A percentile compares a stretch with the other conserved stretches of the same genome.
Evolutionary conservation across 805 yeast species (phyloP).

Genomic region (Peterozyma toletana): DNA sequence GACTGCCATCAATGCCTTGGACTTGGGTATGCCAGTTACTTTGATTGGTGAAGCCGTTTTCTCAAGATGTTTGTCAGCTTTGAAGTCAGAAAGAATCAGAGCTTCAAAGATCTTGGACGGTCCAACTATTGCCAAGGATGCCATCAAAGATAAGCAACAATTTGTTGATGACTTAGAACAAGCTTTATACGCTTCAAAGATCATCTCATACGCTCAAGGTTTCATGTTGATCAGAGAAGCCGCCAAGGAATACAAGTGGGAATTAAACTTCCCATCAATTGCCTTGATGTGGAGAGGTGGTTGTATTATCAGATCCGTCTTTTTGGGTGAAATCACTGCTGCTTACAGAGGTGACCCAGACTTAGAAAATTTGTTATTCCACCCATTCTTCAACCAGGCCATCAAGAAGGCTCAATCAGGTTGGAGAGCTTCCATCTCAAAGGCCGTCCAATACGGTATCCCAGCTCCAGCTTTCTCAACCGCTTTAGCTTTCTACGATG

Average conservation of each 20-base stretch:
- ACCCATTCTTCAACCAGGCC: conserved; percentile 90
- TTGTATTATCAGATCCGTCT: conserved; percentile 97
- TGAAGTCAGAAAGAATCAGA: conserved; percentile 83
- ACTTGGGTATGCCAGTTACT: conserved; percentile 97
- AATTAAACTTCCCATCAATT: conserved; percentile 94
- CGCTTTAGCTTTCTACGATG: conserved; percentile 96
- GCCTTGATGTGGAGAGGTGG: conserved; percentile 99
- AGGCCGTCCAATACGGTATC: conserved; percentile 79
- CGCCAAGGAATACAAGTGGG: conserved; percentile 94
- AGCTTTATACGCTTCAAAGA: conserved; percentile 97
- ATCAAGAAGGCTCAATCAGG: conserved; percentile 89
- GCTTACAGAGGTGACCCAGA: conserved; percentile 94
- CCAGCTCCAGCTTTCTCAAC: conserved; percentile 98
- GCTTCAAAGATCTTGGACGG: conserved; percentile 79
- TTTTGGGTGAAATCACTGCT: conserved; percentile 92
- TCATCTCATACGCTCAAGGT: conserved; percentile 98
- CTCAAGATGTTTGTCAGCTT: conserved; percentile 89
- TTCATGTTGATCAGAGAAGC: conserved; percentile 99
- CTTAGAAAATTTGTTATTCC: conserved; percentile 90
- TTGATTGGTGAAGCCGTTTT: conserved; percentile 98
- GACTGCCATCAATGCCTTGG: conserved; percentile 98
- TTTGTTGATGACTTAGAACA: conserved; percentile 93
- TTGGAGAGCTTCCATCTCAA: conserved; percentile 85
- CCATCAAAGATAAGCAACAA: conserved; percentile 67
- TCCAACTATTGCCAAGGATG: conserved; percentile 60